These are phyloP conservation scores for Alternaria postmessia DNA, from an alignment of 2,329 filamentous ascomycete genomes.

Conservation along the genomic window DNA sequence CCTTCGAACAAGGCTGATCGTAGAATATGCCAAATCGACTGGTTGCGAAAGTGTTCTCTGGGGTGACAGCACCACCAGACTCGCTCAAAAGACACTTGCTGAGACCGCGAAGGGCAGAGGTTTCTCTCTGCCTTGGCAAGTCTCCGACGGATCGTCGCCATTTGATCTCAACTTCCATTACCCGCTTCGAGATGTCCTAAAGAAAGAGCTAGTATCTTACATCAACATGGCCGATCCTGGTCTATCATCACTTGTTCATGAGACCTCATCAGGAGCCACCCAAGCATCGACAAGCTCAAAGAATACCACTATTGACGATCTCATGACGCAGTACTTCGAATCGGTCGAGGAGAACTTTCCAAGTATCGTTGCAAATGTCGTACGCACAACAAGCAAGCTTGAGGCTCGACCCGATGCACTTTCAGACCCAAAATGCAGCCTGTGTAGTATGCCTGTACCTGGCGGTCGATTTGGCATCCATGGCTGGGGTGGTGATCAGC, in stretches of 20 bases:
- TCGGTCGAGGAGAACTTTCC: slow-evolving; percentile 87
- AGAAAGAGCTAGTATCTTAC: slow-evolving; percentile 79
- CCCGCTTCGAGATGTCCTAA: slow-evolving; percentile 84
- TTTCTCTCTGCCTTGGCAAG: slow-evolving; percentile 80
- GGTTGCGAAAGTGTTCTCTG: slow-evolving; percentile 77
- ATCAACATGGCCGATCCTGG: slow-evolving; percentile 62
- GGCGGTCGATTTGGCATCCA: slow-evolving; percentile 69
- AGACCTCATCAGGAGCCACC: slow-evolving; percentile 28
- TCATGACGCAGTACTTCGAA: slow-evolving; percentile 89
- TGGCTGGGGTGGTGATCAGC: slow-evolving; percentile 67
- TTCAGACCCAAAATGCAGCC: slow-evolving; percentile 60
- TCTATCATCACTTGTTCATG: slow-evolving; percentile 54
- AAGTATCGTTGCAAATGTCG: slow-evolving; percentile 93
- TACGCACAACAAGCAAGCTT: slow-evolving; percentile 87
- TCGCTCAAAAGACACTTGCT: slow-evolving; percentile 84
- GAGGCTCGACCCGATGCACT: slow-evolving; percentile 55
- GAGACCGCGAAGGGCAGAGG: slow-evolving; percentile 93
- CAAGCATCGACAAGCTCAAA: slow-evolving; percentile 67
- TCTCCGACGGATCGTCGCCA: slow-evolving; percentile 75
- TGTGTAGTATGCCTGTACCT: slow-evolving; percentile 75
- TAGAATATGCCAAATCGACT: slow-evolving; percentile 59
- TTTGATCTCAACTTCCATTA: slow-evolving; percentile 73
- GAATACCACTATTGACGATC: slow-evolving; percentile 86
- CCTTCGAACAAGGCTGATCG: slow-evolving; percentile 75
- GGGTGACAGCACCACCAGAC: slow-evolving; percentile 84